These are phyloP conservation scores for Dictyophora rubrovolvata DNA, from an alignment of 768 basidiomycete genomes.

Conservation along the genomic window DNA sequence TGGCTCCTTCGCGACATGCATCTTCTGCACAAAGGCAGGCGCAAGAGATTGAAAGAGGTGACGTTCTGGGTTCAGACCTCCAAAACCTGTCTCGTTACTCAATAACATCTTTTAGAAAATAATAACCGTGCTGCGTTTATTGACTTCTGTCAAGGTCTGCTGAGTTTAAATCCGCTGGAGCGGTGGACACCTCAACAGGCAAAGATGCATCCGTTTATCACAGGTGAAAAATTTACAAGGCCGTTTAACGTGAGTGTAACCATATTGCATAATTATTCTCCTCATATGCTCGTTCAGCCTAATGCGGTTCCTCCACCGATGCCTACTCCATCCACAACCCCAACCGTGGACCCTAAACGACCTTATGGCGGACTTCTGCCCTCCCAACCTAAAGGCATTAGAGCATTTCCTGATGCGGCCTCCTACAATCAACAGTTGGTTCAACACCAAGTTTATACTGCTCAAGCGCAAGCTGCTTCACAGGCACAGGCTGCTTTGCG, in stretches of 20 bases:
- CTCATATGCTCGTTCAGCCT: constrained; percentile 22
- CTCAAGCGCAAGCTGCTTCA: constrained; percentile 67
- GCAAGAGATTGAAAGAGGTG: constrained; percentile 87
- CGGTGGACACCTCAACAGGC: constrained; percentile 98
- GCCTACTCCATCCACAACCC: constrained; percentile 22
- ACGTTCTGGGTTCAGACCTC: constrained; percentile 14
- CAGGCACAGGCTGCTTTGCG: constrained; percentile 63
- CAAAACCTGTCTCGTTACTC: not conserved
- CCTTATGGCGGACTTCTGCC: constrained; percentile 91
- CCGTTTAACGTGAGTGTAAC: constrained; percentile 41
- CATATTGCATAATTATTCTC: constrained; percentile 32
- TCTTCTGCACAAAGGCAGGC: constrained; percentile 49
- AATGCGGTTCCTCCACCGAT: constrained; percentile 16
- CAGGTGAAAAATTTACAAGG: constrained; percentile 89
- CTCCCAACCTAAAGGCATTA: constrained; percentile 74
- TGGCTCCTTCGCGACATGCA: constrained; percentile 55
- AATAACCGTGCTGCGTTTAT: constrained; percentile 91
- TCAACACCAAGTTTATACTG: constrained; percentile 89
- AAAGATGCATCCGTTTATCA: constrained; percentile 91
- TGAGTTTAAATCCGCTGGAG: constrained; percentile 89
- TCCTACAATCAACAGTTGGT: constrained; percentile 90
- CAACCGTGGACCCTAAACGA: constrained; percentile 58
- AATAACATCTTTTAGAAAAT: constrained; percentile 50
- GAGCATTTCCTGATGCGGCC: constrained; percentile 87
- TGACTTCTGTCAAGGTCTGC: constrained; percentile 91